A percentile compares a stretch with the other conserved stretches of the same genome.
phyloP scores from a whole-genome alignment of 495 filamentous ascomycete genomes.

The Tuber borchii region DNA sequence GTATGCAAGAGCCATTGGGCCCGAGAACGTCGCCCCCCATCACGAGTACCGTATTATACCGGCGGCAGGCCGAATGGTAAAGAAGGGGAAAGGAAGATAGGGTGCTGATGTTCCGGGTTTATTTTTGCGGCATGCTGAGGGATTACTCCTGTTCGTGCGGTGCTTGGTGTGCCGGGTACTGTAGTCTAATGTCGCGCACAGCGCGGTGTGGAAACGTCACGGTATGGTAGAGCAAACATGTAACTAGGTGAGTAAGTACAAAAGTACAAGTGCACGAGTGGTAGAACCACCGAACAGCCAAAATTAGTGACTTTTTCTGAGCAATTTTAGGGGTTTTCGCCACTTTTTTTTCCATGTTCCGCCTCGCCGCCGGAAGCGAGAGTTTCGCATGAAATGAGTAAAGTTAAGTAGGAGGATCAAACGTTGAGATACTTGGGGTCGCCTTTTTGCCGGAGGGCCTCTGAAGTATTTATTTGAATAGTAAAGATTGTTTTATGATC shows the following conservation, averaged over 20 bases:
- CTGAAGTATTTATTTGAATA: not conserved
- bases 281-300: not conserved
- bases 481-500: not conserved
- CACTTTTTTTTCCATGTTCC: not conserved
- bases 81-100: not conserved
- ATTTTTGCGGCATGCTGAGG: not conserved
- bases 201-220: not conserved
- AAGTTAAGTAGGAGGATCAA: not conserved
- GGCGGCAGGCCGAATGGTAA: not conserved
- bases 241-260: not conserved
- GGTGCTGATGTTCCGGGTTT: not conserved
- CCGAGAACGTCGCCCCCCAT: too few relatives aligned
- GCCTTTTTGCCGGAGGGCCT: not conserved
- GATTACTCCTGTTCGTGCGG: not conserved
- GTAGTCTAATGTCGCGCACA: not conserved
- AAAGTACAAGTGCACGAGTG: not conserved
- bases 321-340: not conserved
- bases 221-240: not conserved
- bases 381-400: not conserved
- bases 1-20: too few relatives aligned
- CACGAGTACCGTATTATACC: not conserved
- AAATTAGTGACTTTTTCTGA: not conserved
- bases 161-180: not conserved
- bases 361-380: not conserved
- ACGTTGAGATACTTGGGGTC: not conserved